phyloP scores from a whole-genome alignment of 148 eudicot genomes.

The Rheum nobile region DNA sequence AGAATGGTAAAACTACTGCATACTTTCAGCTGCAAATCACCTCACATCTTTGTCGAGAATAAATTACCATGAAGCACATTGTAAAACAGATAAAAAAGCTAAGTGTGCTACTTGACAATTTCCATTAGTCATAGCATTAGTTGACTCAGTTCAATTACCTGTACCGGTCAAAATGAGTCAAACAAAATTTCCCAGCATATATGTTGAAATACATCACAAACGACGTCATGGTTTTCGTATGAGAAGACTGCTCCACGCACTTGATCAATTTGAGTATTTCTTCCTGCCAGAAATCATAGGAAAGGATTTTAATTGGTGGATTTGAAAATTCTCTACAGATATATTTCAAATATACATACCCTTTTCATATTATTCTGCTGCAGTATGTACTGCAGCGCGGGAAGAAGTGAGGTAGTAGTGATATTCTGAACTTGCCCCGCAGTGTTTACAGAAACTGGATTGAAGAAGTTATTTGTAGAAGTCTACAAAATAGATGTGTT shows the following conservation, averaged over 20 bases:
- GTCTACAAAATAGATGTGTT: not conserved
- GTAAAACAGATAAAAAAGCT: too few relatives aligned
- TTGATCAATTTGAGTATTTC: constrained; percentile 59
- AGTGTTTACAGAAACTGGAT: constrained; percentile 24
- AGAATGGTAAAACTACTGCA: too few relatives aligned
- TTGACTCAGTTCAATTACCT: constrained; percentile 37
- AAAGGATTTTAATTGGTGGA: constrained; percentile 11
- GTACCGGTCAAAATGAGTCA: constrained; percentile 12
- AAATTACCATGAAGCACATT: too few relatives aligned
- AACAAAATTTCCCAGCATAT: not conserved
- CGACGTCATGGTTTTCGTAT: constrained; percentile 17
- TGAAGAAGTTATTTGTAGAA: not conserved
- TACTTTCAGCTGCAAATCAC: too few relatives aligned
- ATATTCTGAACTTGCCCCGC: constrained; percentile 14
- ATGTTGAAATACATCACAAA: not conserved
- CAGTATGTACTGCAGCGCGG: constrained; percentile 64
- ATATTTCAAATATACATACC: constrained; percentile 17
- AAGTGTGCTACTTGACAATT: constrained; percentile 29
- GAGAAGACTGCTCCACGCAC: constrained; percentile 56
- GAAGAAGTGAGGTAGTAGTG: constrained; percentile 45
- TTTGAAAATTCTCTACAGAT: not conserved
- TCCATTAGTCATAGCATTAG: constrained; percentile 30
- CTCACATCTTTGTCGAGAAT: too few relatives aligned
- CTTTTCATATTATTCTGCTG: constrained; percentile 67
- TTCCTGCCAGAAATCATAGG: constrained; percentile 36